Percentiles rank a stretch among this genome's conserved stretches.
phyloP scores from a whole-genome alignment of 2,329 filamentous ascomycete genomes.

The Colletotrichum shisoi region DNA sequence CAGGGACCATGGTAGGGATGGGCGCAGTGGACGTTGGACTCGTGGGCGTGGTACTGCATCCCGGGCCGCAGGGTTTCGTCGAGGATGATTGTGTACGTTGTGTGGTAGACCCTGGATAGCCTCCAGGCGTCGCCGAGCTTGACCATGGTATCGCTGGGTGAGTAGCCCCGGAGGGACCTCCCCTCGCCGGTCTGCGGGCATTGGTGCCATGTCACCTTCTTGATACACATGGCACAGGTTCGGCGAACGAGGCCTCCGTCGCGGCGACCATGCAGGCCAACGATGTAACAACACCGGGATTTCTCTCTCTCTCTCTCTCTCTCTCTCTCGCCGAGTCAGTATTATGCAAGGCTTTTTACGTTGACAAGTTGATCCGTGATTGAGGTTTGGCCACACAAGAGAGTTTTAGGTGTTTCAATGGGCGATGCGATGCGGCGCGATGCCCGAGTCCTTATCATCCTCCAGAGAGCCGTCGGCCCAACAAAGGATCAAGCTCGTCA shows the following conservation, averaged over 20 bases:
- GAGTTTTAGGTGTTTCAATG: neutral
- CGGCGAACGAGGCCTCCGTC: neutral
- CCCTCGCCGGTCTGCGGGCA: constrained; percentile 4
- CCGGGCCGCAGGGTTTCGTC: neutral
- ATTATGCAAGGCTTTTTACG: neutral
- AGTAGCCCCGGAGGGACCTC: neutral
- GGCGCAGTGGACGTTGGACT: constrained; percentile 8
- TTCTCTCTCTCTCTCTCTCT: neutral
- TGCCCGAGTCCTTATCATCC: neutral
- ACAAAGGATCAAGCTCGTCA: neutral
- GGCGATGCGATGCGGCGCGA: neutral
- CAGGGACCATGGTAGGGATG: constrained; percentile 12
- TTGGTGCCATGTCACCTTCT: constrained; percentile 12
- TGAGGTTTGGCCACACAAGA: neutral
- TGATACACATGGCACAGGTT: constrained; percentile 4
- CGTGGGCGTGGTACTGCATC: constrained; percentile 11
- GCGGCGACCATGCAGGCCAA: neutral
- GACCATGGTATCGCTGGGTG: neutral
- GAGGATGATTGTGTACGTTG: neutral
- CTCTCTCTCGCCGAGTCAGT: neutral
- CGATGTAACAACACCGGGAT: neutral
- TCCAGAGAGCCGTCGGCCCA: neutral
- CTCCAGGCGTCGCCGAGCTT: constrained; percentile 8
- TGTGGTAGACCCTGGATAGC: constrained; percentile 6
- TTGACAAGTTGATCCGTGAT: neutral